A percentile compares a stretch with the other conserved stretches of the same genome.
These are phyloP conservation scores for Gnomoniopsis sp. DNA, from an alignment of 2,329 filamentous ascomycete species.

Conservation along the genomic window DNA sequence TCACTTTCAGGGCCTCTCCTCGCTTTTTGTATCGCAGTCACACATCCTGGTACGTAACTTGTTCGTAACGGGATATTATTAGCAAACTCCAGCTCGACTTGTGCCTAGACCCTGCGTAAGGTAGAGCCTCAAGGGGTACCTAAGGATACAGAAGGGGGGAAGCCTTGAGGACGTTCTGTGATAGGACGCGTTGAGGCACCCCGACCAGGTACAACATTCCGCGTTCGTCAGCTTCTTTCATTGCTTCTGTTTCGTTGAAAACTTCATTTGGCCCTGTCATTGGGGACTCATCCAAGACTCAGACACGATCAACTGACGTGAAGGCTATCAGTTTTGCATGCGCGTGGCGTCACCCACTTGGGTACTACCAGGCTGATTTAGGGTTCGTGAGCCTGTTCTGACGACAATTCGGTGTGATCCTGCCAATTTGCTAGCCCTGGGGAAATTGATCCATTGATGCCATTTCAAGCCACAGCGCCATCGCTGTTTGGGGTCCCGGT, in stretches of 20 bases:
- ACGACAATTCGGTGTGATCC: neutral
- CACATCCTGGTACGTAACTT: neutral
- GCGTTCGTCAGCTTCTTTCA: neutral
- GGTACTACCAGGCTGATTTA: no score
- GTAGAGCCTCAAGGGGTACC: conserved; percentile 13
- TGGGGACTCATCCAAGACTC: neutral
- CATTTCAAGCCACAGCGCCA: neutral
- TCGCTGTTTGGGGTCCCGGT: neutral
- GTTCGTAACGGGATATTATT: neutral
- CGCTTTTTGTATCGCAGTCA: neutral
- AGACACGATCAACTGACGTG: conserved; percentile 5
- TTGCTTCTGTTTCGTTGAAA: neutral
- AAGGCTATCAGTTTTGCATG: neutral
- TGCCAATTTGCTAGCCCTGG: no score
- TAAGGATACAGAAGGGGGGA: neutral
- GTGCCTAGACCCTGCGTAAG: neutral
- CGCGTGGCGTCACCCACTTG: neutral
- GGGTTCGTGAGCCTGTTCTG: neutral
- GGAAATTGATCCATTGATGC: neutral
- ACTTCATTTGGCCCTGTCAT: neutral
- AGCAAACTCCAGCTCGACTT: neutral
- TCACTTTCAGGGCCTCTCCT: neutral
- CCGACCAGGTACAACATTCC: neutral
- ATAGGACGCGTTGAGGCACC: conserved; percentile 7
- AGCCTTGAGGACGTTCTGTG: conserved; percentile 8